Conservation (phyloP, 2,329 filamentous ascomycete species). For the Verticillium tricorpus region DNA sequence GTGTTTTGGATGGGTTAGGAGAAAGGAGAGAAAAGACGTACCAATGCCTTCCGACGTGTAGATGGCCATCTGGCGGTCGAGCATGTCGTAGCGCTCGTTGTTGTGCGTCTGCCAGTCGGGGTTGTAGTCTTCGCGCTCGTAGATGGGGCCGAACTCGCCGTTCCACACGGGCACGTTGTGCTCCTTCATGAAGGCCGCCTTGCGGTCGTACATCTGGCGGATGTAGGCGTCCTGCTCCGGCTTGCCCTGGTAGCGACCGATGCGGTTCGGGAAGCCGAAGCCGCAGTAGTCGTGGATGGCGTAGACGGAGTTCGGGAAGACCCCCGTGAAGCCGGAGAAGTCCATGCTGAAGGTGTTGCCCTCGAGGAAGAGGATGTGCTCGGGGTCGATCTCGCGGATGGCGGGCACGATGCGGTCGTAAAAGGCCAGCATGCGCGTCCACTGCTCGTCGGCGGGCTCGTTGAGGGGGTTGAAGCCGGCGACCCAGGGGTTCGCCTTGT, state of each 20-base stretch:
- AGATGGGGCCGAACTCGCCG: conserved; percentile 33
- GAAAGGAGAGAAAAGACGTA: background rate
- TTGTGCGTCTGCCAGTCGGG: conserved; percentile 32
- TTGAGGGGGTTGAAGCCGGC: conserved; percentile 33
- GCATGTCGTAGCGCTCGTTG: conserved; percentile 37
- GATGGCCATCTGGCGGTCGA: conserved; percentile 42
- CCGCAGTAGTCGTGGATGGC: conserved; percentile 43
- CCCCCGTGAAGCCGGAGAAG: conserved; percentile 22
- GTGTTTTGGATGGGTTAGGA: background rate
- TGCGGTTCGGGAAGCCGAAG: conserved; percentile 35
- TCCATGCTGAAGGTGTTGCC: conserved; percentile 39
- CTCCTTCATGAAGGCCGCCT: conserved; percentile 32
- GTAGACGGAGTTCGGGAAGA: conserved; percentile 35
- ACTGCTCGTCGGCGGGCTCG: conserved; percentile 16
- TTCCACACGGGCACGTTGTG: conserved; percentile 36
- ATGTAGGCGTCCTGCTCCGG: conserved; percentile 32
- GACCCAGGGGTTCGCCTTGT: conserved; percentile 35
- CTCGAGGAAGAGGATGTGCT: conserved; percentile 41
- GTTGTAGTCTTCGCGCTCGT: conserved; percentile 21
- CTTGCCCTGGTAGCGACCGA: conserved; percentile 25
- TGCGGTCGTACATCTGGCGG: conserved; percentile 26
- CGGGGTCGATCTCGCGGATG: conserved; percentile 29
- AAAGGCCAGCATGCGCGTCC: conserved; percentile 27
- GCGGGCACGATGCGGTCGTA: conserved; percentile 29
- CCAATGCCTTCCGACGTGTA: conserved; percentile 27